These are phyloP conservation scores for Angomonas ambiguus DNA, from an alignment of 208 protist species.

Conservation along the genomic window DNA sequence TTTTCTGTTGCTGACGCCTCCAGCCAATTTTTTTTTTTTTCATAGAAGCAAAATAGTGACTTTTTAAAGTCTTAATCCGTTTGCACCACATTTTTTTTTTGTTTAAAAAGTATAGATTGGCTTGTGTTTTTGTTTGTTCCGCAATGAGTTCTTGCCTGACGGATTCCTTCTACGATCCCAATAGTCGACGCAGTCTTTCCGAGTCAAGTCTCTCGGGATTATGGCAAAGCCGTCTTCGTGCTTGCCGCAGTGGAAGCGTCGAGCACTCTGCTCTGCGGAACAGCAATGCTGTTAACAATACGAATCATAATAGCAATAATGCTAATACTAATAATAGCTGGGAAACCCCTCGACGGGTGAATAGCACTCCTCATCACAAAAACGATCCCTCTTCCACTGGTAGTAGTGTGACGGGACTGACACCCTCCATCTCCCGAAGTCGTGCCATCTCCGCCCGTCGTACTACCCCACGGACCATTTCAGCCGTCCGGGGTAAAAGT, in stretches of 20 bases:
- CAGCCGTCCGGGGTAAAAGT: background rate
- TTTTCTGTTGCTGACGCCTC: background rate
- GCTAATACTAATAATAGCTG: background rate
- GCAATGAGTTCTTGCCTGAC: background rate
- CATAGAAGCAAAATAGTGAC: background rate
- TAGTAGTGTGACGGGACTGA: constrained; percentile 10
- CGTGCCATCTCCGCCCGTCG: constrained; percentile 9
- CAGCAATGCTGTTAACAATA: background rate
- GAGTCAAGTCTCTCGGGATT: constrained; percentile 3
- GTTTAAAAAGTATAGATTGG: background rate
- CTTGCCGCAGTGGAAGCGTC: constrained; percentile 11
- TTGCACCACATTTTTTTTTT: background rate
- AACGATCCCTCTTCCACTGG: constrained; percentile 7
- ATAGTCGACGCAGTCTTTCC: background rate
- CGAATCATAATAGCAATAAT: background rate
- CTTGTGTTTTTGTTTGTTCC: background rate
- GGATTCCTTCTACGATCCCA: background rate
- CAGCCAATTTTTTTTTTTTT: constrained; percentile 7
- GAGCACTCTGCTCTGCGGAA: background rate
- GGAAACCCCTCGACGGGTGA: background rate
- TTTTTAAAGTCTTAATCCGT: background rate
- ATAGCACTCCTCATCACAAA: background rate
- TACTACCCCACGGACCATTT: constrained; percentile 7
- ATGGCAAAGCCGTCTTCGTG: constrained; percentile 13
- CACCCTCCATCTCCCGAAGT: background rate